phyloP scores from a whole-genome alignment of 495 filamentous ascomycete genomes.

The Talaromyces thailandensis region DNA sequence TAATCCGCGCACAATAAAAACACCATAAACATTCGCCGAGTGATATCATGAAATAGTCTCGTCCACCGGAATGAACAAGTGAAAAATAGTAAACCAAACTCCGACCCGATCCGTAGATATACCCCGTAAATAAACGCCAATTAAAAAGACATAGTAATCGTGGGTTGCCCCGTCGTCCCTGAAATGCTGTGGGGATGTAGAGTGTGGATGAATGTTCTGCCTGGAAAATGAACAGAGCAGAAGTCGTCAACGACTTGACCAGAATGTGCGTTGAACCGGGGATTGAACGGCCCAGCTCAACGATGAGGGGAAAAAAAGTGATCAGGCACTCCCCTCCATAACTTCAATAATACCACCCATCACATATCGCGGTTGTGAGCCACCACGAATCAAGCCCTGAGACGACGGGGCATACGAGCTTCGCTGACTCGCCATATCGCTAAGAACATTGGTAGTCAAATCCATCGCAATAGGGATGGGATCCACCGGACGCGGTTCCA shows the following conservation, averaged over 20 bases:
- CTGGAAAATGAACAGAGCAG: not conserved
- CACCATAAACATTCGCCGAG: conserved; percentile 4
- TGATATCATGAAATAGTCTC: conserved; percentile 1
- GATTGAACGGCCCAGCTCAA: not conserved
- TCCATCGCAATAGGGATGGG: conserved; percentile 16
- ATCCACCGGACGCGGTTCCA: conserved; percentile 37
- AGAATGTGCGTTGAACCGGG: not conserved
- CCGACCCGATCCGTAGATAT: not conserved
- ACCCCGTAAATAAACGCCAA: not conserved
- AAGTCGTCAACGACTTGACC: not conserved
- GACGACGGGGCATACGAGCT: conserved; percentile 2
- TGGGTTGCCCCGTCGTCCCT: not conserved
- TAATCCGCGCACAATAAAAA: not conserved
- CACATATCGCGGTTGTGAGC: conserved; percentile 27
- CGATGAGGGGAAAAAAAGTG: not conserved
- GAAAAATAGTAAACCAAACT: not conserved
- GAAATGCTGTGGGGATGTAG: not conserved
- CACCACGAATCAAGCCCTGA: conserved; percentile 2
- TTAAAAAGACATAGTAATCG: not conserved
- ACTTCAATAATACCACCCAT: conserved; percentile 42
- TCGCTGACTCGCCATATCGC: conserved; percentile 2
- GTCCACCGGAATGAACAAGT: not conserved
- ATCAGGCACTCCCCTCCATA: conserved; percentile 34
- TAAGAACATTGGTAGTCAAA: conserved; percentile 12
- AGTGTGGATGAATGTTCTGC: not conserved